phyloP scores from a whole-genome alignment of 2,329 filamentous ascomycete genomes.

The Sarocladium brachiariae region DNA sequence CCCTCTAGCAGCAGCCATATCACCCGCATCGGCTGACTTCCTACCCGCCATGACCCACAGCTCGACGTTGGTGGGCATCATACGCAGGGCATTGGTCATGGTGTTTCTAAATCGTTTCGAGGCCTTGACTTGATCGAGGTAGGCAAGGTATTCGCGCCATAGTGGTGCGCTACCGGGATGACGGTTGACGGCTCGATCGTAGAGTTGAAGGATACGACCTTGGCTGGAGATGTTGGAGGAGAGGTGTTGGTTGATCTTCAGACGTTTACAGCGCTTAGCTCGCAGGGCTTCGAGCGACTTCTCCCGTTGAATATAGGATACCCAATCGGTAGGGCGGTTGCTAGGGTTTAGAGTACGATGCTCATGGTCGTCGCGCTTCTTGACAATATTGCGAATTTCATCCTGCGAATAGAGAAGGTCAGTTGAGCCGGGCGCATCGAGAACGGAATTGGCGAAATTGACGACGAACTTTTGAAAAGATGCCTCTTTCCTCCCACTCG shows the following conservation, averaged over 20 bases:
- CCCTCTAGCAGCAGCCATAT: conserved; percentile 78
- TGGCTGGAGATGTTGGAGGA: conserved; percentile 66
- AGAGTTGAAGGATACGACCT: conserved; percentile 78
- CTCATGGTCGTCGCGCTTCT: conserved; percentile 88
- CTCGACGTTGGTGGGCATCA: conserved; percentile 77
- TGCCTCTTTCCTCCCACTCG: conserved; percentile 84
- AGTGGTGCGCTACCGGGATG: conserved; percentile 75
- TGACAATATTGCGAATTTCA: conserved; percentile 82
- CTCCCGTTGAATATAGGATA: conserved; percentile 72
- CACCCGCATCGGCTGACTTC: conserved; percentile 69
- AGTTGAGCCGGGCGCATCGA: neutral
- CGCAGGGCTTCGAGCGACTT: conserved; percentile 67
- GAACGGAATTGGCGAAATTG: conserved; percentile 12
- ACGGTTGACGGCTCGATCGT: conserved; percentile 77
- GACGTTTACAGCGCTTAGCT: conserved; percentile 72
- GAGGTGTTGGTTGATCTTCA: conserved; percentile 60
- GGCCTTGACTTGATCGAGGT: conserved; percentile 62
- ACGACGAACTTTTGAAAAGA: conserved; percentile 67
- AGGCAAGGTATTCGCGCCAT: conserved; percentile 88
- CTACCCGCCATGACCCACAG: conserved; percentile 84
- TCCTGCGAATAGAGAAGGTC: conserved; percentile 45
- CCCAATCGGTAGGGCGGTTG: conserved; percentile 69
- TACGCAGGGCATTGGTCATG: conserved; percentile 64
- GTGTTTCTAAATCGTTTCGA: conserved; percentile 59
- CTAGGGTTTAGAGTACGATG: conserved; percentile 82